Base-by-base conservation (phyloP, 2,329 filamentous ascomycete genomes). In the Aspergillus novofumigatus region DNA sequence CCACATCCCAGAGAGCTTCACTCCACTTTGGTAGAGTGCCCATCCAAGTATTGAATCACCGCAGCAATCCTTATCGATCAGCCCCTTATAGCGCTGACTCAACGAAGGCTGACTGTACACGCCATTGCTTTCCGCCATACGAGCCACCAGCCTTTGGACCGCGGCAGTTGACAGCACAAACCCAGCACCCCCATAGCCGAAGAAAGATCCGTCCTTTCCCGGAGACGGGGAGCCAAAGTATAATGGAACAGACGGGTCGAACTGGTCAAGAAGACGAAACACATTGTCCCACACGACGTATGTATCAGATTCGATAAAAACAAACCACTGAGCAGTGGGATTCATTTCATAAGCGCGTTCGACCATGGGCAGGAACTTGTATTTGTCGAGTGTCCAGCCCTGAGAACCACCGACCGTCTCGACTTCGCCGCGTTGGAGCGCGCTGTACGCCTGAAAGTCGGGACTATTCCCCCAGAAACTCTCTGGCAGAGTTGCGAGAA, bases 281-380 rank as follows among this genome's bases (percentile, higher is more conserved):
- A 78, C 55, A 49, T 76, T 78, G 29, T 74, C 67, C 77, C 77
- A 80, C 14, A 74, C 69, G 14, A 79, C 54, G 59, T 76, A 83
- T 51, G 82, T 84, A 64, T 84, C 82, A 2, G 81, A 80, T 62
- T 84, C 82, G 49, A 82, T 78, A 65, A 83, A 82, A 53, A 84
- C 76, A 62, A 82, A 84, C 77, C 82, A 84, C 38, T 80, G 73
- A 49, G 78, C 77, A n/a, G 76, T 69, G 2, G 77, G 77, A 32
- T 78, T 79, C 54, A 71, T 67, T 28, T 73, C 69, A 70, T 80
- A 82, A 0, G 81, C 78, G 28, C 77, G 70, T 57, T 83, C 79
- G 4, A 84, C 71, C 77, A 83, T 81, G 44, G 82, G 80, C 29
- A 84, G 65, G 59, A 84, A 84, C 66, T 84, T 84, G 75, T 79